These are phyloP conservation scores for Mortierella sp. DNA, from an alignment of 371 early-diverging fungal genomes.

Conservation along the genomic window DNA sequence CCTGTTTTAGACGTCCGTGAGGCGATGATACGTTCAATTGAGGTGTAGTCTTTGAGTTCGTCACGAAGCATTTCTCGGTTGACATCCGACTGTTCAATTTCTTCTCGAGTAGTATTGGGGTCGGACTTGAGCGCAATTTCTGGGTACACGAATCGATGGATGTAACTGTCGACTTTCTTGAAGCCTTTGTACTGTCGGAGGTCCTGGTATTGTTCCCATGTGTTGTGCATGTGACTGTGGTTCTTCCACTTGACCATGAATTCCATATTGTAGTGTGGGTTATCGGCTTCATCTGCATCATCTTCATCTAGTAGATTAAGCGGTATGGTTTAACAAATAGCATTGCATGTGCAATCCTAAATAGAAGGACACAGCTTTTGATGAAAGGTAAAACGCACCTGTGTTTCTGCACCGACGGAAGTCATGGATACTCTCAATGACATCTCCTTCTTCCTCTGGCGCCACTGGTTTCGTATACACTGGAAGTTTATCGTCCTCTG, in stretches of 20 bases:
- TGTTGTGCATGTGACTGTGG: slow-evolving; percentile 91
- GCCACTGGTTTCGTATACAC: slow-evolving; percentile 38
- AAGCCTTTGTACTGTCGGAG: slow-evolving; percentile 86
- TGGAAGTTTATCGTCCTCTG: slow-evolving; percentile 53
- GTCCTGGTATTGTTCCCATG: slow-evolving; percentile 85
- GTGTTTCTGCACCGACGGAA: slow-evolving; percentile 58
- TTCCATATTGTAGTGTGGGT: slow-evolving; percentile 75
- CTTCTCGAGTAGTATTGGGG: slow-evolving; percentile 82
- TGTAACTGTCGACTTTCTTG: slow-evolving; percentile 92
- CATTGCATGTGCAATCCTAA: not conserved
- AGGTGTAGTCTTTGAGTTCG: slow-evolving; percentile 84
- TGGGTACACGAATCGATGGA: slow-evolving; percentile 74
- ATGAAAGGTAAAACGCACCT: slow-evolving; percentile 13
- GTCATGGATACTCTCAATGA: slow-evolving; percentile 74
- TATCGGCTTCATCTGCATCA: slow-evolving; percentile 64
- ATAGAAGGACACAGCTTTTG: not conserved
- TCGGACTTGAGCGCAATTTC: slow-evolving; percentile 74
- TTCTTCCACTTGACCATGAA: slow-evolving; percentile 95
- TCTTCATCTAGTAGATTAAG: slow-evolving; percentile 22
- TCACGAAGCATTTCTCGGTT: slow-evolving; percentile 85
- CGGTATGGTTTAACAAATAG: not conserved
- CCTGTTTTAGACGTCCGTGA: slow-evolving; percentile 57
- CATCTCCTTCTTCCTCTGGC: slow-evolving; percentile 69
- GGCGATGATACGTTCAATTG: slow-evolving; percentile 92
- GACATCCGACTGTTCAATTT: slow-evolving; percentile 89